Evolutionary conservation across 306 rosid species (phyloP).

Genomic region (Malus sieversii): DNA sequence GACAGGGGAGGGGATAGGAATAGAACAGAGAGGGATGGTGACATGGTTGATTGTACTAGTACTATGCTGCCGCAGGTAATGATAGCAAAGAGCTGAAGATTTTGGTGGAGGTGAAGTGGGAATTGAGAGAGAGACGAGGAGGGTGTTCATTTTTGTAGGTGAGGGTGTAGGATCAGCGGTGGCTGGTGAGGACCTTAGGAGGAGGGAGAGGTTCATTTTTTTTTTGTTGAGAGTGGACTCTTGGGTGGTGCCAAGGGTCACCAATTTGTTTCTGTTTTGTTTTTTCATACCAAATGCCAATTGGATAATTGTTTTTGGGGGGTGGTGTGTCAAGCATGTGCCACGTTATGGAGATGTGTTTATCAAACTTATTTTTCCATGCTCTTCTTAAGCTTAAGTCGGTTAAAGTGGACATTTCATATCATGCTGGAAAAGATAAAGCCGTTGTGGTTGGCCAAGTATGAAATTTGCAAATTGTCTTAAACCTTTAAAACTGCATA

Average conservation of each 20-base stretch:
- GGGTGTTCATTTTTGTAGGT: slow-evolving; percentile 50
- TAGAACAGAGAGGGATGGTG: slow-evolving; percentile 54
- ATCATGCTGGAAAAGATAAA: too few relatives aligned
- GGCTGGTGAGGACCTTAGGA: slow-evolving; percentile 35
- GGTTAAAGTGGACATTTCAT: too few relatives aligned
- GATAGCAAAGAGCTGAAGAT: not conserved
- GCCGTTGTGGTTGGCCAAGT: too few relatives aligned
- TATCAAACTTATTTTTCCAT: not conserved
- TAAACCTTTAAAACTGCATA: too few relatives aligned
- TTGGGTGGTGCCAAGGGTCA: slow-evolving; percentile 60
- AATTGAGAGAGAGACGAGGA: slow-evolving; percentile 6
- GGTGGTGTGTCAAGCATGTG: not conserved
- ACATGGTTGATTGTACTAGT: slow-evolving; percentile 19
- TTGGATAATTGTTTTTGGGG: too few relatives aligned
- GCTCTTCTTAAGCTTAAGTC: not conserved
- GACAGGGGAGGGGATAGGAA: slow-evolving; percentile 41
- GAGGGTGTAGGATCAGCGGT: not conserved
- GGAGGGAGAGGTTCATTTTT: slow-evolving; percentile 28
- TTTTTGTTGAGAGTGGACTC: slow-evolving; percentile 20
- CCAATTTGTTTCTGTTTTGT: not conserved
- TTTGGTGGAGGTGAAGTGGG: not conserved
- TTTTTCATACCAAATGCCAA: too few relatives aligned
- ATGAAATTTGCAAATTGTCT: too few relatives aligned
- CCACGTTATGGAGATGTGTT: not conserved
- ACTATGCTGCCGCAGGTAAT: not conserved